Conservation (phyloP, 192 early-diverging fungal genomes). For the Diversispora epigaea region DNA sequence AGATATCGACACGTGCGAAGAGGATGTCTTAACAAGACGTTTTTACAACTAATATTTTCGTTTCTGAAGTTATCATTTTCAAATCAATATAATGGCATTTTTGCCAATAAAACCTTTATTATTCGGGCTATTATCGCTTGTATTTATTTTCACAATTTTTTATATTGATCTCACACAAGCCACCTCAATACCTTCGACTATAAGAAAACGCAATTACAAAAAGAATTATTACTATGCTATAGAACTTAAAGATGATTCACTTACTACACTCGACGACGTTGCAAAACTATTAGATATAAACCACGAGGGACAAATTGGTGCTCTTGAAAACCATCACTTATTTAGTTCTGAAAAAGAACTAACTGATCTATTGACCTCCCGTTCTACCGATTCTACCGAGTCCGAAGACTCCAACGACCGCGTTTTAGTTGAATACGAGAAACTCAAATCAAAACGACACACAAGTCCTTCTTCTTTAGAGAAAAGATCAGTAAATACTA, state of each 20-base stretch:
- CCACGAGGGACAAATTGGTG: conserved; percentile 66
- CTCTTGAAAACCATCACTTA: conserved; percentile 63
- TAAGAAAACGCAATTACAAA: conserved; percentile 40
- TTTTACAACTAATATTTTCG: background rate
- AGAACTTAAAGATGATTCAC: conserved; percentile 38
- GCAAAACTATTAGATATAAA: conserved; percentile 42
- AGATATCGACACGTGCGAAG: background rate
- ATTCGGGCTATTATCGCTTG: background rate
- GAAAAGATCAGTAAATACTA: conserved; percentile 18
- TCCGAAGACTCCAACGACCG: conserved; percentile 34
- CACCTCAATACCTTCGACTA: background rate
- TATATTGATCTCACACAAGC: background rate
- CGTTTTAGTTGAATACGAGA: conserved; percentile 39
- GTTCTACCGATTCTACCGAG: conserved; percentile 24
- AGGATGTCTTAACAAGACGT: background rate
- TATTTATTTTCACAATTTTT: background rate
- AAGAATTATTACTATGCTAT: conserved; percentile 53
- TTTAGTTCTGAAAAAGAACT: conserved; percentile 52
- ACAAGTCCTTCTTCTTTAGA: background rate
- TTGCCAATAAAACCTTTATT: background rate
- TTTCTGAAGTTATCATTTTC: background rate
- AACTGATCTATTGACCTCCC: conserved; percentile 5
- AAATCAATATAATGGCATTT: background rate
- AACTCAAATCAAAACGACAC: conserved; percentile 26
- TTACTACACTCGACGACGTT: conserved; percentile 38